A percentile compares a stretch with the other conserved stretches of the same genome.
Evolutionary conservation across 257 asterid genomes (phyloP).

Genomic region (Misopates orontium): DNA sequence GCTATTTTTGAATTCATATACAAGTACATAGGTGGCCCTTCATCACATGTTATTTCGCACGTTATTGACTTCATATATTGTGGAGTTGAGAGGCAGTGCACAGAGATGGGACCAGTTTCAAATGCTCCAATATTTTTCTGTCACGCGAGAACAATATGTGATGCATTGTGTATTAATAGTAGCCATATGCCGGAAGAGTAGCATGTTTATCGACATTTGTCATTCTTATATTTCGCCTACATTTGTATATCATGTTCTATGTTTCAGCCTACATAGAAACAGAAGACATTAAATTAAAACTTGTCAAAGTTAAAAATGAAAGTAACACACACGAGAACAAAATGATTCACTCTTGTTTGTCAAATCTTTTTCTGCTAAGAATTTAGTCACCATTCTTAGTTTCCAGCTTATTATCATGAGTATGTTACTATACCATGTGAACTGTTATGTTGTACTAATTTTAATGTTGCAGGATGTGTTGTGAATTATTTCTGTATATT

Average conservation of each 20-base stretch:
- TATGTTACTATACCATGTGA: not conserved
- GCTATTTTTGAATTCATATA: not conserved
- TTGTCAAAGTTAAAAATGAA: not conserved
- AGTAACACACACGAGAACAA: not conserved
- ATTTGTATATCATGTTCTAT: not conserved
- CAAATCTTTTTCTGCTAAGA: too few species aligned
- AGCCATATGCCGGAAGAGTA: not conserved
- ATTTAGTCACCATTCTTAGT: not conserved
- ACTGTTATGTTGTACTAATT: not conserved
- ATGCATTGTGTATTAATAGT: too few species aligned
- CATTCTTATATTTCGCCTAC: not conserved
- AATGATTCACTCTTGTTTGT: too few species aligned
- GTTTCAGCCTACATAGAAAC: not conserved
- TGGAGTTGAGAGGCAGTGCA: not conserved
- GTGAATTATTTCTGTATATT: too few species aligned
- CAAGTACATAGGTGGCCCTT: conserved; percentile 14
- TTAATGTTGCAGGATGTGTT: not conserved
- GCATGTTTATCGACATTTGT: not conserved
- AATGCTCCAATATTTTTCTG: too few species aligned
- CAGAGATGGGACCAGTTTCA: not conserved
- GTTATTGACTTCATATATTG: conserved; percentile 17
- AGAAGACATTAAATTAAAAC: too few species aligned
- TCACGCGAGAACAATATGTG: too few species aligned
- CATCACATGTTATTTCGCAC: not conserved
- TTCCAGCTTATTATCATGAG: not conserved